Evolutionary conservation across 1,139 yeast species (phyloP), one percentile per base, ranked within the genome.

Genomic region (Debaryomyces coudertii): DNA sequence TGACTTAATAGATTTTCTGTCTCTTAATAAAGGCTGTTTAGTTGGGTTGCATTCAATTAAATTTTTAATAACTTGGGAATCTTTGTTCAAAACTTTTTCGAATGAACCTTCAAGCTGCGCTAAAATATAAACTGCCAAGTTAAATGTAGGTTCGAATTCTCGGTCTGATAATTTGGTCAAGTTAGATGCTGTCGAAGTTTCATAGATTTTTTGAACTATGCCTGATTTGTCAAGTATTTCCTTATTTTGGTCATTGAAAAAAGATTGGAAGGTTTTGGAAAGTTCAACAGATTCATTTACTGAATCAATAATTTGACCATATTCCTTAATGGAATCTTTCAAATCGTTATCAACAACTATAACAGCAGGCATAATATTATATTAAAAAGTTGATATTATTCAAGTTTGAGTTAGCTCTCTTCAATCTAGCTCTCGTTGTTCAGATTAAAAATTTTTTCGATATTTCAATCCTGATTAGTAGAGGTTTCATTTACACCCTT

Each of bases 341-440:
- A 76, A 63, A 53, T 71, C 77, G 58, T 66, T 73, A 53, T 76
- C 79, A 36, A 75, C 77, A 46, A 75, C 75, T 54, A 76, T 69
- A 51, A 74, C 79, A 36, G 80, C 73, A 48, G 73, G 66, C 78
- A 73, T 73, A 41, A 15, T 57, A 52, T 22, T 38, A 29, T 28
- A 28, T 5, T 38, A 27, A 28, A 25, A 16, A 16, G 34, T 38
- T 36, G 38, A 28, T 38, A 46, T 16, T 20, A 44, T 43, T 25
- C 28, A 38, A 43, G 24, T 31, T 22, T 28, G 9, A 33, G 25
- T 41, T 34, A 29, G 12, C 24, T 28, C 28, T 36, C 36, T 31
- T 27, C 39, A 16, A 27, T 38, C 37, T 31, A 30, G 24, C 39
- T 34, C 33, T 39, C 35, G 34, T 36, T 36, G 42, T 36, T 35